Evolutionary conservation across 2,329 filamentous ascomycete species (phyloP), one percentile per base, ranked within the genome.

Genomic region (Calonectria pteridis): DNA sequence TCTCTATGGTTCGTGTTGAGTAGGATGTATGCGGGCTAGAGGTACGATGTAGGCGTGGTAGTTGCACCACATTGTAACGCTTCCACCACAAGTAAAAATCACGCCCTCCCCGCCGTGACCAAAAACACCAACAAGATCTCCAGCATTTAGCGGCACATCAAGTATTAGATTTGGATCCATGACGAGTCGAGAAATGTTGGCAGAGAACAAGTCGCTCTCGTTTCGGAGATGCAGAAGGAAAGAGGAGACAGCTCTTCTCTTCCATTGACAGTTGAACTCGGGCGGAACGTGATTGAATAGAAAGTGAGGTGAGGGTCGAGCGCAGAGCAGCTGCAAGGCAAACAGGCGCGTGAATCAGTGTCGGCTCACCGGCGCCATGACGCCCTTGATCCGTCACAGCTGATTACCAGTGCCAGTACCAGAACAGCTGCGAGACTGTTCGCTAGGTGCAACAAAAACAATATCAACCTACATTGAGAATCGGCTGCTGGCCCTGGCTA

Each of bases 381-480:
- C 69, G 71, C 75, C 71, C 50, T 64, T 55, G 69, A 67, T 76
- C 73, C 59, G 62, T 58, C 37, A 40, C 74, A 68, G 68, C 75
- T 75, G 68, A 62, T 63, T 50, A 26, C 71, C 65, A 70, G 71
- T 68, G 68, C 74, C 73, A 75, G 71, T 64, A 31, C 37, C 50
- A 69, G 18, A 31, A 14, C 28, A 33, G 59, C 20, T 35, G 10
- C 55, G 55, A 62, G 43, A 23, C 28, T 40, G 31, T 23, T 29
- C 26, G 31, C 20, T 46, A 40, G 28, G 33, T 37, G 67, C 26
- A 58, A 40, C 53, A 73, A 72, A 33, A 69, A 67, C 63, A 62
- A 58, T 68, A 69, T 67, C 16, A 28, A 87, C 89, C 87, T 79
- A 90, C 89, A 83, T 92, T 92, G 46, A 87, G 72, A 75, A 87